Evolutionary conservation across 805 yeast species (phyloP), one percentile per base, ranked within the genome.

Genomic region (Teunomyces funiuensis): DNA sequence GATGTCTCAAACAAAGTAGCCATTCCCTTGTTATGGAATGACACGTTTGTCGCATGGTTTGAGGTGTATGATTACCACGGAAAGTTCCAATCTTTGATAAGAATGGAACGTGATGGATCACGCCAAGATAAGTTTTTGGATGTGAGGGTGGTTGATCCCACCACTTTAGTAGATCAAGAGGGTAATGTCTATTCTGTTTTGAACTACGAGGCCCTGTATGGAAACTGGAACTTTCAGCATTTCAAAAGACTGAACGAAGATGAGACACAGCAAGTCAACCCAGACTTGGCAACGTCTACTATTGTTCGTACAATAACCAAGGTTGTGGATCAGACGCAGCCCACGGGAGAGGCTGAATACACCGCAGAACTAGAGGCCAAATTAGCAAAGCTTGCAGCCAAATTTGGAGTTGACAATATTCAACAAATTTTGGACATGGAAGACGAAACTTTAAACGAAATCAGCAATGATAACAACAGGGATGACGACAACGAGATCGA

Each of bases 1-100:
- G 42, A 1, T 19, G 18, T 34, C 2, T 46, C 36, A 4, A 25
- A 25, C 6, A 29, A 15, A 10, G 16, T 19, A 9, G 43, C 36
- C 2, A 15, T 36, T 1, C 18, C 46, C 26, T 36, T 46, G 16
- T 20, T 14, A 36, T 65, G 69, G 70, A 47, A 50, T 8, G 69
- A 65, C 46, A 27, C 57, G 4, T 69, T 69, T 41, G 40, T 50
- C 4, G 49, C 57, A 13, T 67, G 72, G 71, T 65, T 52, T 41
- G 74, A 69, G 45, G 28, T 66, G 7, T 70, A 67, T 45, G 63
- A 66, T 44, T 49, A 46, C 41, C 42, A 40, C 20, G 74, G 74
- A 0, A 49, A 58, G 20, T 56, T 69, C n/a, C 15, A 57, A 27
- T 50, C 47, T 4, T 30, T 68, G 9, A 42, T 58, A 5, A 57